Percentiles rank a stretch among this genome's conserved stretches.
Conservation (phyloP, 768 basidiomycete species). For the Gelatoporia subvermispora region DNA sequence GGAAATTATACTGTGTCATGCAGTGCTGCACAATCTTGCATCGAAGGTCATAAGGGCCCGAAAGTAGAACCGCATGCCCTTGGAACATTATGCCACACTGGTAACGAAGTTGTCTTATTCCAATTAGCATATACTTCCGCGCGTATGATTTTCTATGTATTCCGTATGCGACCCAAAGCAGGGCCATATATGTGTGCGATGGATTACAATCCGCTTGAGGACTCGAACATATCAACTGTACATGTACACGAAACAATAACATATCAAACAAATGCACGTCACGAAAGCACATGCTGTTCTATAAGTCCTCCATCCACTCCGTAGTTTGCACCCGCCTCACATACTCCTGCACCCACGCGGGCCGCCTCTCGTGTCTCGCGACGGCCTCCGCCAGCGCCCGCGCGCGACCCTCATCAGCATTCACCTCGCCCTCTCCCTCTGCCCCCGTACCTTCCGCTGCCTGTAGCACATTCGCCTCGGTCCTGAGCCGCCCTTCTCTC, state of each 20-base stretch:
- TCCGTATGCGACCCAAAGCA: too few species aligned
- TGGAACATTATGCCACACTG: too few species aligned
- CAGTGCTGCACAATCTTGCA: too few species aligned
- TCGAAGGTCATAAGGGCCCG: too few species aligned
- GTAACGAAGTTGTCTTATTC: too few species aligned
- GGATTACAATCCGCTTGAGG: background rate
- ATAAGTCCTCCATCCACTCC: slow-evolving; percentile 68
- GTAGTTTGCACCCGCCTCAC: slow-evolving; percentile 57
- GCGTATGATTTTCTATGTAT: too few species aligned
- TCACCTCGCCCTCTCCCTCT: slow-evolving; percentile 24
- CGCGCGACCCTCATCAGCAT: slow-evolving; percentile 20
- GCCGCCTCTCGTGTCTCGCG: slow-evolving; percentile 46
- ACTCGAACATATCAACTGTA: too few species aligned
- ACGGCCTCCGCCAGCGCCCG: slow-evolving; percentile 40
- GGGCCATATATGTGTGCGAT: background rate
- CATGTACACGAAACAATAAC: too few species aligned
- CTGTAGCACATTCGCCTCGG: slow-evolving; percentile 48
- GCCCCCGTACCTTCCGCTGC: slow-evolving; percentile 21
- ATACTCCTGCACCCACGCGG: slow-evolving; percentile 61
- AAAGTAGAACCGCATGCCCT: too few species aligned
- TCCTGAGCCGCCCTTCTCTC: slow-evolving; percentile 63
- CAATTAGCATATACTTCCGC: too few species aligned
- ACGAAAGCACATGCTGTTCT: slow-evolving; percentile 13
- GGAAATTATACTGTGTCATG: too few species aligned
- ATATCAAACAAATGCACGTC: background rate